Evolutionary conservation across 1,139 yeast genomes (phyloP), one percentile per base, ranked within the genome.

Genomic region (Saccharomycopsis crataegensis): DNA sequence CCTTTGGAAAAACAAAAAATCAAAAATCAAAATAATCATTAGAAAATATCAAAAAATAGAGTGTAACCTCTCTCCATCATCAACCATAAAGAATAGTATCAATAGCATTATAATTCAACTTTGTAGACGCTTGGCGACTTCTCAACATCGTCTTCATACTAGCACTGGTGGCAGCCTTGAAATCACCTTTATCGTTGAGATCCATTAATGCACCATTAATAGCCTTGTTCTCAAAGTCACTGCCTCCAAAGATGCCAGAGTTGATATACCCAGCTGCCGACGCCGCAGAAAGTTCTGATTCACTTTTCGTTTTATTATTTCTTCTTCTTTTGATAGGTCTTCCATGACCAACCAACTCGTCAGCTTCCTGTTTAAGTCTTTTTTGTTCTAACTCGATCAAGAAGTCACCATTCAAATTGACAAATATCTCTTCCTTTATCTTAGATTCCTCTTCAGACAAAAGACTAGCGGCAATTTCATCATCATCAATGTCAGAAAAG

Each of bases 301-400:
- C 53, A 16, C 37, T 59, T 11, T 60, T 59, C 43, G 62, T 60
- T 55, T 62, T 65, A 53, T 67, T 68, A 62, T 66, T 72, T 62
- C 71, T 68, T 43, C 67, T 73, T 59, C 69, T 74, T 61, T 73
- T 76, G 59, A 73, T 74, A 44, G 75, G 70, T 8, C 76, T 80
- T 1, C 86, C 81, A 62, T 85, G 86, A 5, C 94, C 94, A 0
- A 90, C 82, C 45, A 84, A 73, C 57, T 80, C 82, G 70, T 94
- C 99, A 0, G 96, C 94, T 64, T 91, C 96, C 52, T 78, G 78
- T 64, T 91, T 88, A 59, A 91, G 75, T 59, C 93, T 73, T 66
- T 89, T 90, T 61, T 80, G 80, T 62, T 93, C 98, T 68, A 89
- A 96, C 51, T 85, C 94, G 32, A 89, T 69, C 56, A 93, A 72